Conservation (phyloP, 805 yeast genomes). For the Saturnispora dispora region DNA sequence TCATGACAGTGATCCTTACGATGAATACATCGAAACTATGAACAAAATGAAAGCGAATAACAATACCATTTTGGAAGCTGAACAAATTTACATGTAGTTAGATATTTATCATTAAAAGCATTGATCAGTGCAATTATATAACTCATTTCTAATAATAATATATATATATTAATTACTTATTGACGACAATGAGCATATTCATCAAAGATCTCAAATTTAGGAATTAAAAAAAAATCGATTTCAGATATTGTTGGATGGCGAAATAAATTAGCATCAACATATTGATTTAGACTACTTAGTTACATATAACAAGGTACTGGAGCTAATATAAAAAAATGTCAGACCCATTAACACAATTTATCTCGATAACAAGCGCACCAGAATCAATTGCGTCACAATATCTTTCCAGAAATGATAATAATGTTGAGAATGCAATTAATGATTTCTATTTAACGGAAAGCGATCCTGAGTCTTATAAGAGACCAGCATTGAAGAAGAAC, state of each 20-base stretch:
- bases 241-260: neutral
- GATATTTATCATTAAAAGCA: neutral
- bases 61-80: conserved; percentile 87
- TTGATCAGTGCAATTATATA: neutral
- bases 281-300: neutral
- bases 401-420: conserved; percentile 24
- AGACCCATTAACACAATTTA: conserved; percentile 12
- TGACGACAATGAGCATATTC: neutral
- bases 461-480: conserved; percentile 4
- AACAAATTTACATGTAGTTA: conserved; percentile 30
- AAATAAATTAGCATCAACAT: neutral
- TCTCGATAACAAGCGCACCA: conserved; percentile 20
- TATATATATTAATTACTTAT: neutral
- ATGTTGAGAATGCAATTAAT: conserved; percentile 21
- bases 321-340: conserved; percentile 2
- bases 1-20: conserved; percentile 87
- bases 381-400: conserved; percentile 31
- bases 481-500: conserved; percentile 1
- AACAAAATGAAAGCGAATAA: conserved; percentile 95
- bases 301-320: neutral
- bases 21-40: conserved; percentile 93
- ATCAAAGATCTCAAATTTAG: neutral
- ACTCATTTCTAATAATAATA: neutral
- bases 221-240: neutral
- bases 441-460: conserved; percentile 19